phyloP scores from a whole-genome alignment of 2,329 filamentous ascomycete species.

The Colletotrichum sp. region DNA sequence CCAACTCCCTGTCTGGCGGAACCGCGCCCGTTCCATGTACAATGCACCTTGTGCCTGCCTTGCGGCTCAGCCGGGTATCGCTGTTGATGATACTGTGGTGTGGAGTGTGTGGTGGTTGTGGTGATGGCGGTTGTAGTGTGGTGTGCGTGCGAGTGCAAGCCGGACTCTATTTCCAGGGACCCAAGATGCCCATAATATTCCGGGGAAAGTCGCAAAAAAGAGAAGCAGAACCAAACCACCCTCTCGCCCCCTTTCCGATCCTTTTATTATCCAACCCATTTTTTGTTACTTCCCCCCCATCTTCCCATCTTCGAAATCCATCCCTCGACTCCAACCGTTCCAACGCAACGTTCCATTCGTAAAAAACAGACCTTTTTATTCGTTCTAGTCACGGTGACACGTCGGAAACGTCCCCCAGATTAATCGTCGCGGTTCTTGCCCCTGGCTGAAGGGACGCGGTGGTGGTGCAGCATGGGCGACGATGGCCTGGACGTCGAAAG shows the following conservation, averaged over 20 bases:
- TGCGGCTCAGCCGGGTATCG: constrained; percentile 14
- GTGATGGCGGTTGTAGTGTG: neutral
- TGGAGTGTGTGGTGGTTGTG: neutral
- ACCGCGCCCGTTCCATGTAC: neutral
- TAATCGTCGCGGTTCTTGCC: constrained; percentile 21
- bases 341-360: neutral
- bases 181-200: constrained; percentile 1
- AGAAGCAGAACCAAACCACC: neutral
- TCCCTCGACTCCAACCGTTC: neutral
- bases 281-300: neutral
- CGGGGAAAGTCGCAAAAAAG: neutral
- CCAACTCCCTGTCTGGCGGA: neutral
- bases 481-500: constrained; percentile 52
- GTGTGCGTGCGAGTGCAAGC: neutral
- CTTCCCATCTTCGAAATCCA: neutral
- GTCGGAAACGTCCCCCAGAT: neutral
- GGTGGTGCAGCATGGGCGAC: constrained; percentile 44
- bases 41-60: constrained; percentile 12
- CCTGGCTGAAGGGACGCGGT: constrained; percentile 18
- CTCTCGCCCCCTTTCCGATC: neutral
- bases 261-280: constrained; percentile 15
- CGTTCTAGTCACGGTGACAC: neutral
- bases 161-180: constrained; percentile 16
- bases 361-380: neutral
- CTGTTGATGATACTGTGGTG: constrained; percentile 20